Conservation (phyloP, 2,329 filamentous ascomycete genomes). For the Bipolaris sorokiniana region DNA sequence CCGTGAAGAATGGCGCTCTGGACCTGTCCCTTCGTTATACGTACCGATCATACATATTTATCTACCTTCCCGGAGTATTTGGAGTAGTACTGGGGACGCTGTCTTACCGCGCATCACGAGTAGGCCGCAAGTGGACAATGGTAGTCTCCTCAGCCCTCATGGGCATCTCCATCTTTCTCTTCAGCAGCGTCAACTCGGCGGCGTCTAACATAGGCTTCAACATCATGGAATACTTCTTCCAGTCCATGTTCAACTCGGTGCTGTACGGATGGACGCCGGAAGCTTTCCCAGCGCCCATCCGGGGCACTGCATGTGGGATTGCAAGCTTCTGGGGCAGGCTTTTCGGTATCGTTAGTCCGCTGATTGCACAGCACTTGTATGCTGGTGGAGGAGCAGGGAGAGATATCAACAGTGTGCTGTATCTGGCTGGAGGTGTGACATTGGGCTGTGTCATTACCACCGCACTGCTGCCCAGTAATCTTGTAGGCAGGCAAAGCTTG, state of each 20-base stretch:
- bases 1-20: constrained; percentile 58
- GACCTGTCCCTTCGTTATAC: constrained; percentile 55
- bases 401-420: constrained; percentile 59
- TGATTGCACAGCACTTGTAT: constrained; percentile 59
- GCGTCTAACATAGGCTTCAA: constrained; percentile 58
- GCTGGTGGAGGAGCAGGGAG: constrained; percentile 38
- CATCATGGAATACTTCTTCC: constrained; percentile 61
- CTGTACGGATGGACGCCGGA: constrained; percentile 61
- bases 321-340: constrained; percentile 65
- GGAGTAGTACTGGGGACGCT: constrained; percentile 58
- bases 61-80: constrained; percentile 60
- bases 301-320: constrained; percentile 61
- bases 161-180: constrained; percentile 55
- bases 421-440: constrained; percentile 62
- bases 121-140: constrained; percentile 57
- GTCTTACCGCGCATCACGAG: constrained; percentile 54
- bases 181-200: constrained; percentile 53
- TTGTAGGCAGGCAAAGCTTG: constrained; percentile 33
- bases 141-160: constrained; percentile 53
- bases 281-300: constrained; percentile 58
- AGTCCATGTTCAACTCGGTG: constrained; percentile 60
- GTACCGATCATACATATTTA: constrained; percentile 62
- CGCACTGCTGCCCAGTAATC: constrained; percentile 55
- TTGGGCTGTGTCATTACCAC: constrained; percentile 60
- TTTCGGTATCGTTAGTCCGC: constrained; percentile 63